Base-by-base conservation (phyloP, 352 stramenopile species). In the Pelagophyceae sp. region DNA sequence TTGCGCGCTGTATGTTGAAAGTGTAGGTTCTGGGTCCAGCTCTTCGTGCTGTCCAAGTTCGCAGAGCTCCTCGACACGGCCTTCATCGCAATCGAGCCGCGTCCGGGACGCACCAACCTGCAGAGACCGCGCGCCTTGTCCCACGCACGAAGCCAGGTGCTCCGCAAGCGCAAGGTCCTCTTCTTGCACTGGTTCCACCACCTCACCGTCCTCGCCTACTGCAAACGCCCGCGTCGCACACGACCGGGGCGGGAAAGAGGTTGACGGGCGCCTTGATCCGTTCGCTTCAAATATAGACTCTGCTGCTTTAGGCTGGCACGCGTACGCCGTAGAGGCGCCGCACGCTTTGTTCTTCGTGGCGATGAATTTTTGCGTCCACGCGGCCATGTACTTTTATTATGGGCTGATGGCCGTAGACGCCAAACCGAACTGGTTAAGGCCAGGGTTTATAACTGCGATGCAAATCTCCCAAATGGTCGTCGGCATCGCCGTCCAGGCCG, bases 381-480 rank as follows among this genome's bases (percentile, higher is more conserved):
- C 91, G 37, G 81, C 96, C 82, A 97, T 97, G 92, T 97, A 97
- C 87, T 93, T 94, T 58, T 97, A 97, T 88, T 97, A 96, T 83
- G 95, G 92, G 77, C 87, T 97, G 72, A 93, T 88, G 77, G 91
- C 91, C 31, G 80, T 92, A 72, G 82, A 85, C 61, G 29, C 63
- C 38, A 72, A 72, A 45, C 79, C 76, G 33, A 83, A 80, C 40
- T 82, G 51, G 45, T 76, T 85, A 37, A 75, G 76, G 31, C 72
- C 81, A 6, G 65, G 40, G n/a, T 29, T 83, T 54, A 85, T 97
- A 76, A 97, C 92, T 17, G 86, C 96, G 67, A 86, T 89, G 75
- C 92, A 97, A 82, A 88, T 97, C 63, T 90, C 85, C 33, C 92
- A 97, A 84, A 93, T 95, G 83, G 61, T 90, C 3, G 80, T 82